Evolutionary conservation across 352 stramenopile species (phyloP).

Genomic region (Pythium chondricola): DNA sequence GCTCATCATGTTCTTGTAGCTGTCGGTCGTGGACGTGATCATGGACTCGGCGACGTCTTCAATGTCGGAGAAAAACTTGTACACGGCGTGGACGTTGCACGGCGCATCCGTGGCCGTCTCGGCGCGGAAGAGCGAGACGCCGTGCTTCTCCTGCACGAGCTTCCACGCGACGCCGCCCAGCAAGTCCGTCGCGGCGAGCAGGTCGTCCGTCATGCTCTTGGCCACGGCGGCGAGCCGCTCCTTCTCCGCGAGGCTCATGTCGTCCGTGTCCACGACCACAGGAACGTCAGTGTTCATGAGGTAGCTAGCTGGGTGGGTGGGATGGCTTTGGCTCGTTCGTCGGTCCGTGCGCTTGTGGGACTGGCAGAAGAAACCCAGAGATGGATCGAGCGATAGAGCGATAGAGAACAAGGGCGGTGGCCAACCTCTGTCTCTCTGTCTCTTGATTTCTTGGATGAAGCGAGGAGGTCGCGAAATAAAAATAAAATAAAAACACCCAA

Average conservation of each 20-base stretch:
- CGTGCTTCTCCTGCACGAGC: conserved; percentile 76
- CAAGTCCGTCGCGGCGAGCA: conserved; percentile 71
- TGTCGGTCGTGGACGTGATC: conserved; percentile 69
- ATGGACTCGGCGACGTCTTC: conserved; percentile 78
- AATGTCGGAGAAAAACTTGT: conserved; percentile 74
- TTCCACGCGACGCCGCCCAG: conserved; percentile 64
- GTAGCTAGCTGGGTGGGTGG: background rate
- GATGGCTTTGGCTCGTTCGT: background rate
- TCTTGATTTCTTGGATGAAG: background rate
- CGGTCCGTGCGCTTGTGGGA: background rate
- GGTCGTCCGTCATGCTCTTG: conserved; percentile 77
- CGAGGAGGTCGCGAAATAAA: conserved; percentile 7
- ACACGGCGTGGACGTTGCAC: conserved; percentile 84
- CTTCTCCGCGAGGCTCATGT: conserved; percentile 49
- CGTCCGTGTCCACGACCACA: conserved; percentile 15
- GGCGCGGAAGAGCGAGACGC: conserved; percentile 76
- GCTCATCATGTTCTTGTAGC: conserved; percentile 83
- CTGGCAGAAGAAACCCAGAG: background rate
- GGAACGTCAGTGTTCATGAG: conserved; percentile 2
- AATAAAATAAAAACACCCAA: too few species aligned
- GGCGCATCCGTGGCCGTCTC: conserved; percentile 50
- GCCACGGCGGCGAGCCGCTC: conserved; percentile 64
- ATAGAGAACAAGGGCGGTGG: too few species aligned
- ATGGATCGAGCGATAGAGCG: background rate
- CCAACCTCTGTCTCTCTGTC: background rate